phyloP scores from a whole-genome alignment of 306 rosid genomes.

The Prinsepia uniflora region DNA sequence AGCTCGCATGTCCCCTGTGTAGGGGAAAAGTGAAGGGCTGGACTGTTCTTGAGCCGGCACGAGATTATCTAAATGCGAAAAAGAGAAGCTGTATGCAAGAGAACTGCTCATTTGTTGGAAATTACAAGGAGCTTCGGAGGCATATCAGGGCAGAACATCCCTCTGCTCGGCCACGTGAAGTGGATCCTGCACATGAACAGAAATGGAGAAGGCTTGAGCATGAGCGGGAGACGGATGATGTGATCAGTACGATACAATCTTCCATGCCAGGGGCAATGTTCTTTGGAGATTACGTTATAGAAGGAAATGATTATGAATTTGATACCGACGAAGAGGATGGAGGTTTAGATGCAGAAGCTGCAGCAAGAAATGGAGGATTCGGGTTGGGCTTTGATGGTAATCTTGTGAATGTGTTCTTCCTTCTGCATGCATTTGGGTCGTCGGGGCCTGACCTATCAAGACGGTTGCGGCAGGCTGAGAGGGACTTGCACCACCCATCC shows the following conservation, averaged over 20 bases:
- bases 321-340: conserved; percentile 68
- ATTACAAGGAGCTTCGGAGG: conserved; percentile 79
- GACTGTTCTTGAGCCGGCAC: conserved; percentile 93
- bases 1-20: conserved; percentile 74
- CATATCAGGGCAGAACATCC: conserved; percentile 87
- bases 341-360: conserved; percentile 39
- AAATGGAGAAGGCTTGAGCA: conserved; percentile 96
- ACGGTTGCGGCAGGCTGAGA: conserved; percentile 53
- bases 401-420: conserved; percentile 77
- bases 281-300: conserved; percentile 89
- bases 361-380: conserved; percentile 56
- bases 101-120: conserved; percentile 71
- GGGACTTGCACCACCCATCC: conserved; percentile 37
- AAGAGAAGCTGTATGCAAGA: conserved; percentile 93
- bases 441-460: conserved; percentile 54
- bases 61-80: conserved; percentile 80
- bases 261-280: conserved; percentile 92
- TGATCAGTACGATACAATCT: conserved; percentile 87
- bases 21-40: conserved; percentile 96
- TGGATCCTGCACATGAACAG: conserved; percentile 81
- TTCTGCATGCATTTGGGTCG: conserved; percentile 76
- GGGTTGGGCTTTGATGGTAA: conserved; percentile 67
- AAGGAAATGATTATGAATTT: conserved; percentile 52
- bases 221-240: conserved; percentile 90
- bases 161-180: conserved; percentile 72